Evolutionary conservation across 495 filamentous ascomycete genomes (phyloP).

Genomic region (Articulospora tetracladia): DNA sequence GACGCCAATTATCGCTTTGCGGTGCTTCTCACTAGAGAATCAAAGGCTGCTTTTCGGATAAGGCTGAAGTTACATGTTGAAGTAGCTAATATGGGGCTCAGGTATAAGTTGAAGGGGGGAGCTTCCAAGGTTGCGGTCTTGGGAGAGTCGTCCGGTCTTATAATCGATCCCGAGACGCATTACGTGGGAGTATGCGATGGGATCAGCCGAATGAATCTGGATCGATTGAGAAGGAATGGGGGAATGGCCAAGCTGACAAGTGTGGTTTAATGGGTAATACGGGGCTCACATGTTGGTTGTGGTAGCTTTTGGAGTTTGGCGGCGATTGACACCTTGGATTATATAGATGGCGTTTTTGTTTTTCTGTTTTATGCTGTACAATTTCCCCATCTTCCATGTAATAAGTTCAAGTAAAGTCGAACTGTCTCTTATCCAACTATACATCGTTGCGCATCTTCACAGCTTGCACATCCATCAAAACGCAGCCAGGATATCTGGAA

Average conservation of each 20-base stretch:
- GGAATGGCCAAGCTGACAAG: neutral
- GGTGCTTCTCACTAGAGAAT: neutral
- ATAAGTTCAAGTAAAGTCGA: too few relatives aligned
- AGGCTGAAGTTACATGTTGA: neutral
- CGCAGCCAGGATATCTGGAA: too few relatives aligned
- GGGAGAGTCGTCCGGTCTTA: neutral
- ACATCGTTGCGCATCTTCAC: too few relatives aligned
- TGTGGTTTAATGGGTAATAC: neutral
- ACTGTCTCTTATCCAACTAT: too few relatives aligned
- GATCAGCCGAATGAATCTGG: neutral
- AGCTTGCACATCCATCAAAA: too few relatives aligned
- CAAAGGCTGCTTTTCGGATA: neutral
- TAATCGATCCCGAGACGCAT: neutral
- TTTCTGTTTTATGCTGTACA: too few relatives aligned
- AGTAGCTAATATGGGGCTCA: neutral
- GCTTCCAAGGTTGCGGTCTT: neutral
- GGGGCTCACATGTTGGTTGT: too few relatives aligned
- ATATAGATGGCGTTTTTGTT: too few relatives aligned
- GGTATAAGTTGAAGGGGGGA: neutral
- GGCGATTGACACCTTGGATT: too few relatives aligned
- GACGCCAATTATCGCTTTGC: slow-evolving; percentile 3
- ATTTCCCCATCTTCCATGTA: too few relatives aligned
- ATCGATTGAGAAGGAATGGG: neutral
- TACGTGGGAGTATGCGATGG: neutral
- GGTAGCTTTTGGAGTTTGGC: too few relatives aligned